A percentile compares a stretch with the other conserved stretches of the same genome.
Evolutionary conservation across 768 basidiomycete species (phyloP).

Genomic region (Podaxis sp.): DNA sequence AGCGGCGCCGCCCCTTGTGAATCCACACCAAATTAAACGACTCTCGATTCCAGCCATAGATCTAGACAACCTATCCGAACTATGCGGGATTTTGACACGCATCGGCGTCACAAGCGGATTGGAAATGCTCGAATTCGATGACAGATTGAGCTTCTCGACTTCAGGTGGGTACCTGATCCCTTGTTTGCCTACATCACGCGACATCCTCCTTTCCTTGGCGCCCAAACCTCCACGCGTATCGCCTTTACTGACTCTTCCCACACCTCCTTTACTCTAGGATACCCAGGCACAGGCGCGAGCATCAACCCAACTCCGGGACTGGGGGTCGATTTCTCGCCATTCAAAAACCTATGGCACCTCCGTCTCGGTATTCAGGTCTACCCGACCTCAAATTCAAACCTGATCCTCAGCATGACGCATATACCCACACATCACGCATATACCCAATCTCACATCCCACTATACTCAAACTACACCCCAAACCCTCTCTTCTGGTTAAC

Average conservation of each 20-base stretch:
- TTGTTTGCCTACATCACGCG: neutral
- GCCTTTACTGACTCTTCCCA: neutral
- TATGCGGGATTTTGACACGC: neutral
- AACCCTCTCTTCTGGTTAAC: neutral
- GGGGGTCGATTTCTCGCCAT: neutral
- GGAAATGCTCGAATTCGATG: neutral
- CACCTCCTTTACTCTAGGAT: neutral
- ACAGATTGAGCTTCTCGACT: neutral
- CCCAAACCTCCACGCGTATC: neutral
- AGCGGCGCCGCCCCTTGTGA: no score
- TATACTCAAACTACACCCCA: neutral
- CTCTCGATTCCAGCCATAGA: neutral
- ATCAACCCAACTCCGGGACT: neutral
- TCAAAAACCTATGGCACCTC: neutral
- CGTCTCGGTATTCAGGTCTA: neutral
- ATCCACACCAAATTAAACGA: neutral
- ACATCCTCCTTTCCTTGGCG: neutral
- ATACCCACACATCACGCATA: neutral
- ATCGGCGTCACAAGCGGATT: neutral
- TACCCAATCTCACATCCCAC: neutral
- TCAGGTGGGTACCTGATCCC: neutral
- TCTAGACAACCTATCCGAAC: neutral
- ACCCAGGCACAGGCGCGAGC: neutral
- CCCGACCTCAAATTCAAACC: neutral
- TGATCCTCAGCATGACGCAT: neutral